Evolutionary conservation across 345 rosid species (phyloP).

Genomic region (Gossypium mustelinum): DNA sequence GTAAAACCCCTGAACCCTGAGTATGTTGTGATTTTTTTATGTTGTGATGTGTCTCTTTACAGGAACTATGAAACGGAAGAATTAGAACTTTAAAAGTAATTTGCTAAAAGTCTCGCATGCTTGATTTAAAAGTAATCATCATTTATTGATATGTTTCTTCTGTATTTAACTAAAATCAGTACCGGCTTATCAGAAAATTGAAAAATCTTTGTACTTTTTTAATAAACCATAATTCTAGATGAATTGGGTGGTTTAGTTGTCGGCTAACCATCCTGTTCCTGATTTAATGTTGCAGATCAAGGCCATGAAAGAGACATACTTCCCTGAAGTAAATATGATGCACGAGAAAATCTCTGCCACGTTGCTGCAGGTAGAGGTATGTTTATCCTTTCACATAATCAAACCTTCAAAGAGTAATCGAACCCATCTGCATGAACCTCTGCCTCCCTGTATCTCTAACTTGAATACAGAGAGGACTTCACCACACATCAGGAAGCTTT

Average conservation of each 20-base stretch:
- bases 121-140: conserved; percentile 8
- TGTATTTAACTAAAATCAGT: not conserved
- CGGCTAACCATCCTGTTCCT: not conserved
- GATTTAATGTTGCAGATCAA: conserved; percentile 23
- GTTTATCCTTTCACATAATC: not conserved
- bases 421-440: no score
- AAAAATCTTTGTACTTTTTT: not conserved
- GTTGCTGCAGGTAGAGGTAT: conserved; percentile 28
- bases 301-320: conserved; percentile 25
- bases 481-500: not conserved
- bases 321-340: conserved; percentile 26
- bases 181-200: not conserved
- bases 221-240: not conserved
- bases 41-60: not conserved
- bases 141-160: not conserved
- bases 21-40: not conserved
- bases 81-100: no score
- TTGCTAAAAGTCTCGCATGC: conserved; percentile 15
- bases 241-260: conserved; percentile 1
- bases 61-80: not conserved
- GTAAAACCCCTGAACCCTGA: not conserved
- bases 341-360: conserved; percentile 20
- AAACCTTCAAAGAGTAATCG: not conserved
- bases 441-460: not conserved
- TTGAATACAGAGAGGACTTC: not conserved